A percentile compares a stretch with the other conserved stretches of the same genome.
Evolutionary conservation across 148 eudicot genomes (phyloP).

Genomic region (Fagopyrum tataricum): DNA sequence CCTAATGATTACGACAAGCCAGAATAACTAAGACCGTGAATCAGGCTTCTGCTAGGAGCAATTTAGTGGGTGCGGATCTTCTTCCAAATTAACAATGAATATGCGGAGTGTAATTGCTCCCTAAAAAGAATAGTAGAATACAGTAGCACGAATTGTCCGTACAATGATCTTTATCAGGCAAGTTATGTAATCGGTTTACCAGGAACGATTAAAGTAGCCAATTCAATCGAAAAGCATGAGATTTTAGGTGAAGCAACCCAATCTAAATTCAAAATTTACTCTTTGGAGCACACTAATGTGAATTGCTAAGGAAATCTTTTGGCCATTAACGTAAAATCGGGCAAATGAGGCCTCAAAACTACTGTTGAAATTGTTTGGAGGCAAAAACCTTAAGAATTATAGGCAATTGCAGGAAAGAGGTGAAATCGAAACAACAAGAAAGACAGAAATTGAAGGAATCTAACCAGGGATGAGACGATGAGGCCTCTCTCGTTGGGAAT

Average conservation of each 20-base stretch:
- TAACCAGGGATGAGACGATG: slow-evolving; percentile 79
- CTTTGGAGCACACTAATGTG: background rate
- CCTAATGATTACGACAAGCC: background rate
- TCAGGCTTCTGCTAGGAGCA: background rate
- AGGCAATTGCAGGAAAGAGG: no score
- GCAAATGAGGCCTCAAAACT: background rate
- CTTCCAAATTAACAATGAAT: background rate
- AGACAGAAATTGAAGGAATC: background rate
- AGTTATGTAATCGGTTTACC: background rate
- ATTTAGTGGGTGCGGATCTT: background rate
- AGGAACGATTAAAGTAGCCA: background rate
- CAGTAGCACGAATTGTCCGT: background rate
- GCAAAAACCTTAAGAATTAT: background rate
- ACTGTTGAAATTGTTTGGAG: background rate
- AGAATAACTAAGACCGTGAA: background rate
- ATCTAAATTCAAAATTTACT: no score
- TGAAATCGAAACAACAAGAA: background rate
- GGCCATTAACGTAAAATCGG: background rate
- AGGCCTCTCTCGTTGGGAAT: slow-evolving; percentile 76
- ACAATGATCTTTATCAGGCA: background rate
- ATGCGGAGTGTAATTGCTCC: background rate
- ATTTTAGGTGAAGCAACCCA: background rate
- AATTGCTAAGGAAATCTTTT: background rate
- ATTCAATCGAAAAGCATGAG: background rate
- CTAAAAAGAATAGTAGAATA: background rate